Conservation (phyloP, 805 yeast species). For the Metschnikowia continentalis region DNA sequence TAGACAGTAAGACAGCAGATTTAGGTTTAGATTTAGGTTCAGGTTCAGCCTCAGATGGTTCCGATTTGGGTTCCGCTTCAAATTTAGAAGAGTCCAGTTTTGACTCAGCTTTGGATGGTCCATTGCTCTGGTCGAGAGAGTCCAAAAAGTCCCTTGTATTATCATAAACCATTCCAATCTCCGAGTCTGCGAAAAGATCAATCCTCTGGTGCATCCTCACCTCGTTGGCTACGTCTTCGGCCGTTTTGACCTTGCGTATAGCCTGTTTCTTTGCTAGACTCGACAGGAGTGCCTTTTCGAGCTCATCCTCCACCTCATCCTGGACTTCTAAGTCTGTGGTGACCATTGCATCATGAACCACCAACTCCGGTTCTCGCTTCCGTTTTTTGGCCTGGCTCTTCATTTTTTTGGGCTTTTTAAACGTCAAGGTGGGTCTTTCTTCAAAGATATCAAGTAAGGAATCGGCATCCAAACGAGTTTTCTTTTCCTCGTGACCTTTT, state of each 20-base stretch:
- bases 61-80: neutral
- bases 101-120: neutral
- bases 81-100: neutral
- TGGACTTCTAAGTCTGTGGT: conserved; percentile 17
- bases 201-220: conserved; percentile 23
- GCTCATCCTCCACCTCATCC: conserved; percentile 27
- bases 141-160: conserved; percentile 41
- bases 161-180: conserved; percentile 21
- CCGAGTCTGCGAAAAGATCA: conserved; percentile 16
- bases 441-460: neutral
- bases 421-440: conserved; percentile 14
- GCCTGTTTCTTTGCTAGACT: conserved; percentile 27
- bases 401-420: conserved; percentile 25
- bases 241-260: conserved; percentile 24
- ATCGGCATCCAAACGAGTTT: no score
- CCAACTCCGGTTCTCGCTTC: conserved; percentile 20
- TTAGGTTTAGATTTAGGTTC: no score
- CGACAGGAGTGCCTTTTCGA: conserved; percentile 29
- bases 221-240: conserved; percentile 37
- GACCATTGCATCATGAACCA: conserved; percentile 26
- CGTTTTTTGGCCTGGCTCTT: conserved; percentile 8
- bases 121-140: conserved; percentile 9
- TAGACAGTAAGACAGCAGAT: no score
- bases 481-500: no score
- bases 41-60: neutral